Conservation (phyloP, 2,329 filamentous ascomycete genomes). For the Trichophyton schoenleinii region DNA sequence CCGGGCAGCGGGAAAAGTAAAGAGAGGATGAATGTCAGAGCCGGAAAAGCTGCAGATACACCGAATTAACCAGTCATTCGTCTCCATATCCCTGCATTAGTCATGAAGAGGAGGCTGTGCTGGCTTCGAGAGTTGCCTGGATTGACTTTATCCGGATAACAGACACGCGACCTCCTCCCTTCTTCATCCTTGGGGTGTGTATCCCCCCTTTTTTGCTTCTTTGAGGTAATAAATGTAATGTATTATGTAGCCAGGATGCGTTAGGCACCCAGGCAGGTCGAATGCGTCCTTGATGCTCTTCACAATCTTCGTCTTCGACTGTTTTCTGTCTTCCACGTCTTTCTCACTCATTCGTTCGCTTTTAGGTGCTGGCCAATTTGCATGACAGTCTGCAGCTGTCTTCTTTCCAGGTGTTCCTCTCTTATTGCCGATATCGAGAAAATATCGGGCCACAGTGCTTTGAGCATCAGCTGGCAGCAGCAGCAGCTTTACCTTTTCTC, state of each 20-base stretch:
- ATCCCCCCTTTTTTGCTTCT: background rate
- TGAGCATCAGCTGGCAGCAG: background rate
- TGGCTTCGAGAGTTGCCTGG: background rate
- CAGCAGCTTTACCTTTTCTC: background rate
- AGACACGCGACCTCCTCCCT: slow-evolving; percentile 4
- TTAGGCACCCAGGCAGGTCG: slow-evolving; percentile 1
- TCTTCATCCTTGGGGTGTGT: background rate
- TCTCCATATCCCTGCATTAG: background rate
- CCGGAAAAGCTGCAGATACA: background rate
- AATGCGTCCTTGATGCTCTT: background rate
- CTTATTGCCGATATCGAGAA: background rate
- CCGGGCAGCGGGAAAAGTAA: background rate
- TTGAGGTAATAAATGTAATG: background rate
- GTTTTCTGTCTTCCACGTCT: background rate
- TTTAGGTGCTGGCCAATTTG: background rate
- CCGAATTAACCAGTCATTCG: background rate
- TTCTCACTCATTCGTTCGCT: background rate
- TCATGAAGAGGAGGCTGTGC: slow-evolving; percentile 1
- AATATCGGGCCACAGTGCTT: background rate
- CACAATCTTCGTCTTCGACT: background rate
- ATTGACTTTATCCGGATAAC: background rate
- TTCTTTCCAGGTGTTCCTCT: background rate
- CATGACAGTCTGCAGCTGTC: background rate
- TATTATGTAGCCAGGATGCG: background rate
- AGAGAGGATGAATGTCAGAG: background rate